These are phyloP conservation scores for Globisporangium takayamanum DNA, from an alignment of 352 stramenopile genomes.

Conservation along the genomic window DNA sequence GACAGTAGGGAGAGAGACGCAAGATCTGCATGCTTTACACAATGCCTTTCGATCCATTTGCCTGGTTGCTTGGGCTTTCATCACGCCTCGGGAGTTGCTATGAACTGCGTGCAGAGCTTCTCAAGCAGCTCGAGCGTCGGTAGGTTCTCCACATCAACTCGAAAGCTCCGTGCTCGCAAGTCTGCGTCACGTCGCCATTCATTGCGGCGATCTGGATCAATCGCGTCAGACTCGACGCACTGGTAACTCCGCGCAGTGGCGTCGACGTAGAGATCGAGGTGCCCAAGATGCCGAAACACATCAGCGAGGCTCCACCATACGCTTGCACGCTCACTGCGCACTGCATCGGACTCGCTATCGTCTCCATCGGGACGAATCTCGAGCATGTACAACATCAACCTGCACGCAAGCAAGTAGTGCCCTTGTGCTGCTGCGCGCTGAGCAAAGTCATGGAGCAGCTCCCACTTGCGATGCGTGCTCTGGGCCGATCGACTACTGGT, in stretches of 20 bases:
- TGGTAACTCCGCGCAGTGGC: slow-evolving; percentile 24
- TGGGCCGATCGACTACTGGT: not conserved
- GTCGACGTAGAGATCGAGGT: slow-evolving; percentile 45
- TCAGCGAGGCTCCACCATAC: slow-evolving; percentile 58
- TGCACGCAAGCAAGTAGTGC: slow-evolving; percentile 51
- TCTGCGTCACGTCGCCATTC: slow-evolving; percentile 20
- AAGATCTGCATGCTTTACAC: too few species aligned
- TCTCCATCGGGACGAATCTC: slow-evolving; percentile 13
- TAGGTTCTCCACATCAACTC: slow-evolving; percentile 9
- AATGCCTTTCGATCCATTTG: too few species aligned
- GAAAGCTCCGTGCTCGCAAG: slow-evolving; percentile 8
- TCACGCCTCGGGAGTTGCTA: not conserved
- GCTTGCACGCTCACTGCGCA: slow-evolving; percentile 12
- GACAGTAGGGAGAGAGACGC: not conserved
- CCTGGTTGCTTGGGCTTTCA: too few species aligned
- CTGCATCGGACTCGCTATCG: not conserved
- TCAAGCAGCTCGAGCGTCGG: slow-evolving; percentile 19
- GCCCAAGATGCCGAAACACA: slow-evolving; percentile 50
- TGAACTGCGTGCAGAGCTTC: slow-evolving; percentile 21
- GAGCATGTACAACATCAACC: slow-evolving; percentile 39
- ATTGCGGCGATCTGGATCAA: not conserved
- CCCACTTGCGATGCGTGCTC: slow-evolving; percentile 28
- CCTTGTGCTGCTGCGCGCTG: slow-evolving; percentile 30
- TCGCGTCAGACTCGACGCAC: not conserved
- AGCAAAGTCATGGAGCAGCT: slow-evolving; percentile 44